Base-by-base conservation (phyloP, 768 basidiomycete species). In the Coprinopsis sp. region DNA sequence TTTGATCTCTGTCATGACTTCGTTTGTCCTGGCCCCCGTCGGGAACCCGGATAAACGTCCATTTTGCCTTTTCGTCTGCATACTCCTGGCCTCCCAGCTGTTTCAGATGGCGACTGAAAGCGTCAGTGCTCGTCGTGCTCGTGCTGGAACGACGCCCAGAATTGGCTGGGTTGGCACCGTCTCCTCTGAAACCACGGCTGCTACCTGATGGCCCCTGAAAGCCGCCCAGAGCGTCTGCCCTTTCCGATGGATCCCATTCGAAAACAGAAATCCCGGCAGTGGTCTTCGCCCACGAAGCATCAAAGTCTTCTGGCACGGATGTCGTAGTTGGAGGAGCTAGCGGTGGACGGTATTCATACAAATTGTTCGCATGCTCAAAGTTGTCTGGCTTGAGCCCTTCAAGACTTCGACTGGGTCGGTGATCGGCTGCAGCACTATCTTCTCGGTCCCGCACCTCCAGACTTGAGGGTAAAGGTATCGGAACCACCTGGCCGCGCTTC, bases 401-500 rank as follows among this genome's bases (percentile, higher is more conserved):
- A 53, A 81, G 62, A 55, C 80, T 82, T 52, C 76, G 72, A 56
- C 81, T 84, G 18, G 75, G 74, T 18, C 81, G 70, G 44, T 82
- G 74, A n/a, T 80, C 58, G 10, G 81, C 82, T 31, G 72, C 68
- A 28, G 77, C 58, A 55, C 78, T 81, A 47, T 73, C 76, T 57
- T 84, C 84, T 34, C 79, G 69, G 46, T 77, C 72, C 27, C 78
- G 71, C 37, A 62, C 57, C 27, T 59, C 54, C 3, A 44, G 47
- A 41, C 42, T 50, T 53, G 22, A 52, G 53, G 3, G 61, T 57
- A 14, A 72, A n/a, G 81, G 76, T 11, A 83, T 82, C 33, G 72
- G 70, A 65, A 82, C 76, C n/a, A 83, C 81, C 12, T 77, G 55
- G 54, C 82, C 84, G 11, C 78, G 78, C 48, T 77, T 69, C 46